A percentile compares a stretch with the other conserved stretches of the same genome.
Evolutionary conservation across 225 moss, liverwort and hornwort species (phyloP).

Genomic region (Sphagnum tenellum): DNA sequence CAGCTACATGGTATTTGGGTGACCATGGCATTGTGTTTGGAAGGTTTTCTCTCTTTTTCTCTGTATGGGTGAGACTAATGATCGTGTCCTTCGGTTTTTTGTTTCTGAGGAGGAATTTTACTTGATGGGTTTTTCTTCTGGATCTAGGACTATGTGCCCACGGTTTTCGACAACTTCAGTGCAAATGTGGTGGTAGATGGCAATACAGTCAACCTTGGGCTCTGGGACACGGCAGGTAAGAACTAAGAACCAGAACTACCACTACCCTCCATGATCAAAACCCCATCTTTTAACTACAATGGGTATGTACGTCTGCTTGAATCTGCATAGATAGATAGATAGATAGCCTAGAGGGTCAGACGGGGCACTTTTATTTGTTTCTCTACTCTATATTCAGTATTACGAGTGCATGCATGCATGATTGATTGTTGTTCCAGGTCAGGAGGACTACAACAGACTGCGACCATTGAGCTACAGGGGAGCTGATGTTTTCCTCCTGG

Average conservation of each 20-base stretch:
- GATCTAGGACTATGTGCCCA: slow-evolving; percentile 94
- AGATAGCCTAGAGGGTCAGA: too few species aligned
- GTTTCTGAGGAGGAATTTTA: too few species aligned
- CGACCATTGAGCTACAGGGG: slow-evolving; percentile 97
- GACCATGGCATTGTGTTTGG: too few species aligned
- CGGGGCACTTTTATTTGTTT: not conserved
- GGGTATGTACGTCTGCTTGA: too few species aligned
- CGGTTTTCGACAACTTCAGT: slow-evolving; percentile 99
- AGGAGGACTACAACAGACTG: slow-evolving; percentile 98
- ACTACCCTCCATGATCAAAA: not conserved
- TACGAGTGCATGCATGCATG: not conserved
- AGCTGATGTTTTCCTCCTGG: slow-evolving; percentile 92
- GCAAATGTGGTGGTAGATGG: slow-evolving; percentile 99
- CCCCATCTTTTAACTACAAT: not conserved
- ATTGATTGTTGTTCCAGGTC: slow-evolving; percentile 44
- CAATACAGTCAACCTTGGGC: slow-evolving; percentile 96
- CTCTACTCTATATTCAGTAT: not conserved
- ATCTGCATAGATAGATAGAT: too few species aligned
- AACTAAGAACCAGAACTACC: not conserved
- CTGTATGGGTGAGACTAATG: not conserved
- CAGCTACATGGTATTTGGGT: too few species aligned
- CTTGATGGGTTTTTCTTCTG: too few species aligned
- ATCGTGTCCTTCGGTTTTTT: too few species aligned
- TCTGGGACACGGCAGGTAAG: slow-evolving; percentile 99
- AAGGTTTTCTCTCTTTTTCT: not conserved